Conservation (phyloP, 176 grass and related monocot species). For the Oryza brachyantha region DNA sequence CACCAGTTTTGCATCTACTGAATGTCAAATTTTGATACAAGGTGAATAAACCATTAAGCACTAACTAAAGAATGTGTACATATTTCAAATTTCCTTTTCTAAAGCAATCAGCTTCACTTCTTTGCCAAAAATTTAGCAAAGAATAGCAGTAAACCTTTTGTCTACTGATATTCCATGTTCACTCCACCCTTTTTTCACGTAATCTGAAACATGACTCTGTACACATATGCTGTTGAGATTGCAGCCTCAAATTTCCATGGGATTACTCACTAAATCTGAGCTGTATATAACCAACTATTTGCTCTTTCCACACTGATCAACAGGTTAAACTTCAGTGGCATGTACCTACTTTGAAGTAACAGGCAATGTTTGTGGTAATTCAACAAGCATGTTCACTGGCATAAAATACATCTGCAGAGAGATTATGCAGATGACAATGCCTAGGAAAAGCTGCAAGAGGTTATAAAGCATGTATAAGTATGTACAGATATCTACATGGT, state of each 20-base stretch:
- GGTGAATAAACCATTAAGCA: slow-evolving; percentile 11
- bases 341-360: slow-evolving; percentile 37
- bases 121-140: slow-evolving; percentile 8
- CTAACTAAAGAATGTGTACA: slow-evolving; percentile 13
- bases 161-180: not conserved
- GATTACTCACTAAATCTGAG: not conserved
- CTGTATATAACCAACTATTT: not conserved
- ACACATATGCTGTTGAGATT: slow-evolving; percentile 4
- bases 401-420: slow-evolving; percentile 98
- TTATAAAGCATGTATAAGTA: slow-evolving; percentile 32
- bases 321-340: slow-evolving; percentile 22
- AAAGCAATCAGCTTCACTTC: slow-evolving; percentile 15
- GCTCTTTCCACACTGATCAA: slow-evolving; percentile 21
- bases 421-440: slow-evolving; percentile 94
- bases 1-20: not conserved
- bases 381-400: slow-evolving; percentile 72
- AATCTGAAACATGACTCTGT: slow-evolving; percentile 15
- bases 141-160: not conserved
- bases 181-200: slow-evolving; percentile 11
- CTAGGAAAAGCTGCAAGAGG: slow-evolving; percentile 83
- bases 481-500: slow-evolving; percentile 17
- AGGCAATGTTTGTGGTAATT: slow-evolving; percentile 62
- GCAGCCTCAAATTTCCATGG: not conserved
- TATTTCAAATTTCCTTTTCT: not conserved
- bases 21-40: slow-evolving; percentile 13